Percentiles rank a stretch among this genome's conserved stretches.
These are phyloP conservation scores for Babesia caballi DNA, from an alignment of 169 alveolate species.

Conservation along the genomic window DNA sequence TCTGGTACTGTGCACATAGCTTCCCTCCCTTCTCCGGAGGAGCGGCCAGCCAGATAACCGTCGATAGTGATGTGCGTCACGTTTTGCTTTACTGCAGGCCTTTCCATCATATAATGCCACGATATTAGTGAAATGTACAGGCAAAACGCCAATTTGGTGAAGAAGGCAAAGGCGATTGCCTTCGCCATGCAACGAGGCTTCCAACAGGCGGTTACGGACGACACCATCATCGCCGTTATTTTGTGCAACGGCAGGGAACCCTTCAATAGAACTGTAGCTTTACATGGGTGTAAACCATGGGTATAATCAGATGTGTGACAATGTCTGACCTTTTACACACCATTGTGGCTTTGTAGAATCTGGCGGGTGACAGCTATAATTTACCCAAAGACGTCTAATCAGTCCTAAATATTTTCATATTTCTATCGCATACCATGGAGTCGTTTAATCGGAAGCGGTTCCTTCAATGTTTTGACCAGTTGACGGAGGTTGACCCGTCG, in stretches of 20 bases:
- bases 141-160: not conserved
- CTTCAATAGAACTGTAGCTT: too few species aligned
- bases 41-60: not conserved
- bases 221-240: too few species aligned
- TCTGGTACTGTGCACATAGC: not conserved
- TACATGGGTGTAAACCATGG: too few species aligned
- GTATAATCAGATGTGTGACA: too few species aligned
- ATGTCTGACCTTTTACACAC: not conserved
- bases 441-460: constrained; percentile 10
- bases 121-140: not conserved
- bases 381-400: not conserved
- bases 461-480: constrained; percentile 43
- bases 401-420: too few species aligned
- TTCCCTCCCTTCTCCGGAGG: not conserved
- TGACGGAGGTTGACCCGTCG: constrained; percentile 21
- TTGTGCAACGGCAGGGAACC: too few species aligned
- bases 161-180: not conserved
- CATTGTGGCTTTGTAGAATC: not conserved
- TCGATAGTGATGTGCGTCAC: not conserved
- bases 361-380: not conserved
- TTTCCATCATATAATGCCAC: constrained; percentile 2
- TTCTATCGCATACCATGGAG: constrained; percentile 13
- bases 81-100: not conserved
- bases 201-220: not conserved
- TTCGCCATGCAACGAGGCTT: not conserved